Percentiles rank a stretch among this genome's conserved stretches.
phyloP scores from a whole-genome alignment of 805 yeast genomes.

The Metschnikowia gelsemii region DNA sequence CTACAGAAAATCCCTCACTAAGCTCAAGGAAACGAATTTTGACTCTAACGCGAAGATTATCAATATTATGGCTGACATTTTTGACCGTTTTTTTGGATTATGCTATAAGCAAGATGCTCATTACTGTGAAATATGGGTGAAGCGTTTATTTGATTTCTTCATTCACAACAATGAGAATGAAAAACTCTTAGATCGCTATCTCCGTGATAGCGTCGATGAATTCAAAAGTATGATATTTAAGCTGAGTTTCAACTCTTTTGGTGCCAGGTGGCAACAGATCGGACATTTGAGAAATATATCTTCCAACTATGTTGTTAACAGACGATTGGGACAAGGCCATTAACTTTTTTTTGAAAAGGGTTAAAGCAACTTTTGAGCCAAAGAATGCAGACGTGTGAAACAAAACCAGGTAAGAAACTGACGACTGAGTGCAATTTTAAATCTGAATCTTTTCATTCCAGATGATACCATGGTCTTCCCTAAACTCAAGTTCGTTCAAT shows the following conservation, averaged over 20 bases:
- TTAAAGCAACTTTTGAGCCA: neutral
- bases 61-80: conserved; percentile 11
- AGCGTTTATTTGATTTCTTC: conserved; percentile 10
- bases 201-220: conserved; percentile 9
- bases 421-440: neutral
- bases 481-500: conserved; percentile 11
- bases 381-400: neutral
- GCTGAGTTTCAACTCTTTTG: conserved; percentile 4
- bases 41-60: conserved; percentile 10
- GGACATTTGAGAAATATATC: neutral
- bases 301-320: too few species aligned
- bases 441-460: conserved; percentile 17
- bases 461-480: conserved; percentile 16
- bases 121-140: conserved; percentile 17
- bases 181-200: conserved; percentile 5
- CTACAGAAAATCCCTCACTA: conserved; percentile 11
- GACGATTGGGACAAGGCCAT: too few species aligned
- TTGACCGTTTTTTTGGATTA: conserved; percentile 18
- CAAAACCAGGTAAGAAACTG: too few species aligned
- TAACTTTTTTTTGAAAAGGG: too few species aligned
- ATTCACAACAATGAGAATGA: neutral
- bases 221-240: conserved; percentile 5
- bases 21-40: conserved; percentile 2
- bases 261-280: conserved; percentile 5
- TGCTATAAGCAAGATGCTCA: conserved; percentile 15